Conservation (phyloP, 371 early-diverging fungal genomes). For the Lichtheimia corymbifera region DNA sequence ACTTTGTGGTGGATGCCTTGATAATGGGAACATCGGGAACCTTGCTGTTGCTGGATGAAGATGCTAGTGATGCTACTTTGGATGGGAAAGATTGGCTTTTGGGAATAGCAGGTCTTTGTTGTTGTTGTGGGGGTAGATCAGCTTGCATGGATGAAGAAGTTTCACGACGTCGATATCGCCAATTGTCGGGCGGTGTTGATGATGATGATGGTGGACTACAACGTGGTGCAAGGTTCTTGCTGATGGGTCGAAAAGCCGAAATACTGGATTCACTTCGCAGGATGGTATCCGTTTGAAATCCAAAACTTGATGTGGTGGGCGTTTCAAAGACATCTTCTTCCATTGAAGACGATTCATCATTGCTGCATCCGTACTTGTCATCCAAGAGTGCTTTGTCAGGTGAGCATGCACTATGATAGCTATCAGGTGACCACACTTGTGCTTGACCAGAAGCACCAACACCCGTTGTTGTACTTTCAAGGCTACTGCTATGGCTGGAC, state of each 20-base stretch:
- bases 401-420: conserved; percentile 1
- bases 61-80: conserved; percentile 14
- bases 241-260: conserved; percentile 29
- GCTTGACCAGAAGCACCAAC: too few species aligned
- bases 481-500: not conserved
- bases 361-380: not conserved
- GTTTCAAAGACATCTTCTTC: not conserved
- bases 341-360: not conserved
- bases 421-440: not conserved
- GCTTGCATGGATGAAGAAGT: not conserved
- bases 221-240: conserved; percentile 23
- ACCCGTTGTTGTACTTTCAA: too few species aligned
- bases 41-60: not conserved
- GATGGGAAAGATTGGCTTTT: conserved; percentile 44
- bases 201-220: conserved; percentile 3
- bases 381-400: not conserved
- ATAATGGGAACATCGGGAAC: too few species aligned
- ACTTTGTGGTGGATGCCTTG: not conserved
- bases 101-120: conserved; percentile 12
- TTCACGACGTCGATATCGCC: not conserved
- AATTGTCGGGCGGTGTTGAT: too few species aligned
- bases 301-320: too few species aligned
- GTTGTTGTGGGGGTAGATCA: not conserved
- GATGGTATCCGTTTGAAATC: conserved; percentile 1
- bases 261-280: conserved; percentile 23